These are phyloP conservation scores for Megacollybia platyphylla DNA, from an alignment of 1,284 basidiomycete genomes.

Conservation along the genomic window DNA sequence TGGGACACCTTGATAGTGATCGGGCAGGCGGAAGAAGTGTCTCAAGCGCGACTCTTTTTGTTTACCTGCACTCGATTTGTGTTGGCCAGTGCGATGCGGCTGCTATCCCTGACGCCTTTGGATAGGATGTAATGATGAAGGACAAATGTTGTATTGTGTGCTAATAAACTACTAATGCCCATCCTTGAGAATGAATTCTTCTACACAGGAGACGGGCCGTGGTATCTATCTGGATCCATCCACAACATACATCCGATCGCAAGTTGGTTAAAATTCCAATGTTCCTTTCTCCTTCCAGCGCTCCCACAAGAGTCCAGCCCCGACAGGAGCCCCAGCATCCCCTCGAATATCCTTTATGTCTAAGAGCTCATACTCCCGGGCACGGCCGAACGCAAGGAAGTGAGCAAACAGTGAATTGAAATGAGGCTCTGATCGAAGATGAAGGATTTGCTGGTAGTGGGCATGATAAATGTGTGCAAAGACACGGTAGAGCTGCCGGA, in stretches of 20 bases:
- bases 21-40: slow-evolving; percentile 71
- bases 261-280: slow-evolving; percentile 18
- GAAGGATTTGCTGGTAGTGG: slow-evolving; percentile 85
- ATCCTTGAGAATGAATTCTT: too few relatives aligned
- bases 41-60: slow-evolving; percentile 82
- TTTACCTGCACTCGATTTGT: slow-evolving; percentile 86
- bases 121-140: slow-evolving; percentile 71
- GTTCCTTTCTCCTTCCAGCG: slow-evolving; percentile 71
- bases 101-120: slow-evolving; percentile 82
- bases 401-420: slow-evolving; percentile 97
- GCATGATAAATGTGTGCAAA: slow-evolving; percentile 97
- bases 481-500: slow-evolving; percentile 91
- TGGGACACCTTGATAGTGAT: slow-evolving; percentile 85
- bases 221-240: too few relatives aligned
- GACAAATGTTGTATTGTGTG: not conserved
- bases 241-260: not conserved
- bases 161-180: too few relatives aligned
- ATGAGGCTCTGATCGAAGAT: slow-evolving; percentile 89
- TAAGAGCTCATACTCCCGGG: slow-evolving; percentile 72
- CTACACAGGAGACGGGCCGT: too few relatives aligned
- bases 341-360: slow-evolving; percentile 85
- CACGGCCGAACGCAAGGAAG: slow-evolving; percentile 82
- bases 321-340: slow-evolving; percentile 41
- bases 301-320: slow-evolving; percentile 78
- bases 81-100: slow-evolving; percentile 73